phyloP scores from a whole-genome alignment of 805 yeast species.

The Starmerella lactis-condensi region DNA sequence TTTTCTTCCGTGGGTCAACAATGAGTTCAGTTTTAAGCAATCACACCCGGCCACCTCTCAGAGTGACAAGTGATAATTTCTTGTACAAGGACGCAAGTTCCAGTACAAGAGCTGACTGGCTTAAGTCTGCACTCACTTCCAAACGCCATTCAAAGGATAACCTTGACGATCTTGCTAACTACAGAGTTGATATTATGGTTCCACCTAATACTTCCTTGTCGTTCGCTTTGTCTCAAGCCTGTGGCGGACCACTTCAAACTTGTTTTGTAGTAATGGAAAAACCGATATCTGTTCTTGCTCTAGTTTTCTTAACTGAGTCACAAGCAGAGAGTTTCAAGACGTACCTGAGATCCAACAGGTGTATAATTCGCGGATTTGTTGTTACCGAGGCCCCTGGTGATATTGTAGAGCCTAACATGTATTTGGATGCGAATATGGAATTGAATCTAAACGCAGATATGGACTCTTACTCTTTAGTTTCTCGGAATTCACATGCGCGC shows the following conservation, averaged over 20 bases:
- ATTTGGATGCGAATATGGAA: background rate
- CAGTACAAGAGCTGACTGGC: background rate
- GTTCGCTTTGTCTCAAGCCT: constrained; percentile 12
- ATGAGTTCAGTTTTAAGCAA: no score
- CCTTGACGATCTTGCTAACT: background rate
- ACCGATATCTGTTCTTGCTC: no score
- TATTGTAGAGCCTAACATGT: background rate
- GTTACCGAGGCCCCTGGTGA: background rate
- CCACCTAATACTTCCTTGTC: constrained; percentile 1
- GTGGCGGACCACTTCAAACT: no score
- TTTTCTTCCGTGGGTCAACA: no score
- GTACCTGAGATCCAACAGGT: constrained; percentile 1
- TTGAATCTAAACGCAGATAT: background rate
- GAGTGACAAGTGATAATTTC: no score
- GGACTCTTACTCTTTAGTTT: constrained; percentile 1
- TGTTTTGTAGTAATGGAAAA: no score
- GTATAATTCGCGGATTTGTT: constrained; percentile 5
- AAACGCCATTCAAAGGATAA: background rate
- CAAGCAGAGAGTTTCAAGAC: constrained; percentile 3
- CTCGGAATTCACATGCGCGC: constrained; percentile 2
- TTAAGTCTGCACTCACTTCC: background rate
- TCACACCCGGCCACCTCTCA: no score
- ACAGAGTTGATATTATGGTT: background rate
- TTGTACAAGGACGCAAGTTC: background rate
- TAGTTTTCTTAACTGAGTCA: background rate